phyloP scores from a whole-genome alignment of 2,329 filamentous ascomycete genomes.

The Aspergillus sp. region DNA sequence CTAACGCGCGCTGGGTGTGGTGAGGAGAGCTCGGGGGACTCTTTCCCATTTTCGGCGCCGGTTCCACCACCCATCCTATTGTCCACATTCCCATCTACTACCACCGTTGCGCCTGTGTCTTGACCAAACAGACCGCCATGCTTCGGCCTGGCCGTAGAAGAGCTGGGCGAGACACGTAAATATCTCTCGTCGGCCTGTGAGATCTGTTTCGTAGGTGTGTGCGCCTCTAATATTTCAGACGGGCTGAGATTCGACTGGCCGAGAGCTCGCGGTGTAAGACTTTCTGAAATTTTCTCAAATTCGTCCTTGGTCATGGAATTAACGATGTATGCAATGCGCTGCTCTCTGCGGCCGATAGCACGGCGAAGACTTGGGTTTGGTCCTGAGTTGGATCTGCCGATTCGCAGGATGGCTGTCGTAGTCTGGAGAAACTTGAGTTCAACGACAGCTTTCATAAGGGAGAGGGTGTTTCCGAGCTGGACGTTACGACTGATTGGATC shows the following conservation, averaged over 20 bases:
- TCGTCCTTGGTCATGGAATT: slow-evolving; percentile 19
- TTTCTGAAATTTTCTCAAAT: not conserved
- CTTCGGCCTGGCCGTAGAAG: not conserved
- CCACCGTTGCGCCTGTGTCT: not conserved
- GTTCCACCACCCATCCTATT: not conserved
- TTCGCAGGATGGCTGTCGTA: slow-evolving; percentile 23
- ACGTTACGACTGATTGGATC: slow-evolving; percentile 8
- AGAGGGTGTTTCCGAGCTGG: slow-evolving; percentile 18
- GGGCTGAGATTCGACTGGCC: not conserved
- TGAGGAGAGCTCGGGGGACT: not conserved
- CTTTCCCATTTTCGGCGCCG: not conserved
- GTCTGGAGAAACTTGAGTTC: slow-evolving; percentile 33
- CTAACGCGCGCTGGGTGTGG: slow-evolving; percentile 18
- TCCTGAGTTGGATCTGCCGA: slow-evolving; percentile 10
- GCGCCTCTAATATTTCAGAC: slow-evolving; percentile 7
- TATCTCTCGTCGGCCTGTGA: not conserved
- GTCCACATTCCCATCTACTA: slow-evolving; percentile 1
- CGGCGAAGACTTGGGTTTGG: slow-evolving; percentile 19
- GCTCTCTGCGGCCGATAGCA: slow-evolving; percentile 30
- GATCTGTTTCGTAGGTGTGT: not conserved
- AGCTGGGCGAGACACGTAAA: not conserved
- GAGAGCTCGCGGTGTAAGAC: not conserved
- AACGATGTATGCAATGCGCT: slow-evolving; percentile 27
- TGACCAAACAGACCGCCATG: not conserved
- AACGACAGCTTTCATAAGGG: slow-evolving; percentile 27